Base-by-base conservation (phyloP, 192 early-diverging fungal genomes). In the Coemansia sp. region DNA sequence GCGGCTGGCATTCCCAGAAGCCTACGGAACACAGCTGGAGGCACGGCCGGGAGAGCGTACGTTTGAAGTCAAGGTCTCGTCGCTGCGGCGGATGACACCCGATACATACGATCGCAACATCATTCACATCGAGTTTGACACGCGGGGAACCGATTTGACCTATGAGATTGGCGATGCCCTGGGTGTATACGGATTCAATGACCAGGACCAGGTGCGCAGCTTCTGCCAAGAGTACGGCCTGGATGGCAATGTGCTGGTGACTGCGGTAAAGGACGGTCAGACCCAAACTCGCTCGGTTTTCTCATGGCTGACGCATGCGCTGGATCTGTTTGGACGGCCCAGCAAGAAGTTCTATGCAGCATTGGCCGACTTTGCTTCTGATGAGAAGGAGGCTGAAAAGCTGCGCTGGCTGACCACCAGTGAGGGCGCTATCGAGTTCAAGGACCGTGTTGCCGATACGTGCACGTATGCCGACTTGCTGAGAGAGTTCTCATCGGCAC, bases 71-170 rank as follows among this genome's bases (percentile, higher is more conserved):
- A 66, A 65, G 53, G 74, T 78, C 8, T 52, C 68, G 18, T 40
- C 67, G 15, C 36, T 63, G 38, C 57, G 60, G 42, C 88, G 93
- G n/a, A 79, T 97, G 53, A 97, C 94, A 6, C 93, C 94, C 6
- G 65, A 67, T 5, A 66, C 74, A 33, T 97, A 97, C 76, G 94
- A 97, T 61, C 92, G 94, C 59, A 94, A 95, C 64, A 89, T 97
- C 12, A 93, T 97, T 86, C 94, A 97, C 72, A 82, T 97, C 35
- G 94, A 97, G 70, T 91, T 97, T 62, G 94, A 95, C 61, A 91
- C 87, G 19, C 80, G 79, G 37, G 78, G 73, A 45, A 89, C 88
- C 5, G 86, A 81, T 36, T 74, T 97, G 55, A 88, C 84, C 50
- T 97, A 97, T 67, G 89, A 93, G 43, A 83, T 97, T 21, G 93